A percentile compares a stretch with the other conserved stretches of the same genome.
Conservation (phyloP, 345 rosid genomes). For the Cochlearia excelsa region DNA sequence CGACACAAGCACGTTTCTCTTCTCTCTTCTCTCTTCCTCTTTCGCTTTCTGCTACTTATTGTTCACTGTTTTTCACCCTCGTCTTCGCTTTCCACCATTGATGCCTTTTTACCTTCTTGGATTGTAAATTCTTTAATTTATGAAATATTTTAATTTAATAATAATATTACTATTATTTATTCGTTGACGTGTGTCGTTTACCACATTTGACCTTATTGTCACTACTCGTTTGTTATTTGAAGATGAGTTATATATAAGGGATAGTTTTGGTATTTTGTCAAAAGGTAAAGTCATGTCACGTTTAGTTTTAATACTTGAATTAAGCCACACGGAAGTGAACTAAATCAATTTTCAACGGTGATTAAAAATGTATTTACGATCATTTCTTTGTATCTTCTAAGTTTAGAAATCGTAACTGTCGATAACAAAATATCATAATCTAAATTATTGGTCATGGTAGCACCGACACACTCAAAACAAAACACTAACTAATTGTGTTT, state of each 20-base stretch:
- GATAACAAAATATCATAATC: too few species aligned
- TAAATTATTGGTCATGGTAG: conserved; percentile 6
- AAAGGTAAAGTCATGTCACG: neutral
- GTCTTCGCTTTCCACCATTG: conserved; percentile 24
- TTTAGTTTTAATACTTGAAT: neutral
- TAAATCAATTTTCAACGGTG: neutral
- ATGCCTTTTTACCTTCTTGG: conserved; percentile 13
- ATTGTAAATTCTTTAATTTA: conserved; percentile 13
- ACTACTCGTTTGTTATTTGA: neutral
- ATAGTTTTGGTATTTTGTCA: neutral
- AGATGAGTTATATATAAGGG: neutral
- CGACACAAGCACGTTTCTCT: conserved; percentile 20
- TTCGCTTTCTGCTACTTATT: neutral
- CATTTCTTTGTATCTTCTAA: neutral
- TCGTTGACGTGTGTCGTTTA: conserved; percentile 31
- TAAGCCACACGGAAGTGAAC: neutral
- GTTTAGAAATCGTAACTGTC: too few species aligned
- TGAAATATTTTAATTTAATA: neutral
- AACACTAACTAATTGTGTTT: conserved; percentile 11
- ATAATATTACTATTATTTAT: neutral
- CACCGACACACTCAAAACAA: conserved; percentile 15
- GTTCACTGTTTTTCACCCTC: conserved; percentile 17
- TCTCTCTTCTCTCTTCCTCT: conserved; percentile 11
- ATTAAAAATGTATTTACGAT: neutral
- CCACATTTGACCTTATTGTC: conserved; percentile 29